Conservation (phyloP, 495 filamentous ascomycete genomes). For the Penicillium mononematosum region DNA sequence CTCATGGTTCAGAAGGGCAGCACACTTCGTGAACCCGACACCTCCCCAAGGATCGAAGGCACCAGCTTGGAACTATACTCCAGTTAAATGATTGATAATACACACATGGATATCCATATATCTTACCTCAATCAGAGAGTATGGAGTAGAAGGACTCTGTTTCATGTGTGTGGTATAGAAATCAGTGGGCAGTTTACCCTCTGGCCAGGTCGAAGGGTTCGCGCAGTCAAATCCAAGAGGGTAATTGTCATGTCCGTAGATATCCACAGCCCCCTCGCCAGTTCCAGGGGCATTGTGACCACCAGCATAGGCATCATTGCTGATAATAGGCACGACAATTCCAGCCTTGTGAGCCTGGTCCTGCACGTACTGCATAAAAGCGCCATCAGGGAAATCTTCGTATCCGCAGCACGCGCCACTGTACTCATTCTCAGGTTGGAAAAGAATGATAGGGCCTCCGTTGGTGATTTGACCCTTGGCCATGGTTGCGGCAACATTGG, state of each 20-base stretch:
- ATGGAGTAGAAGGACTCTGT: slow-evolving; percentile 65
- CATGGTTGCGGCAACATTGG: slow-evolving; percentile 58
- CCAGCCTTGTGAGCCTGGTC: slow-evolving; percentile 66
- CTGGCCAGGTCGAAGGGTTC: slow-evolving; percentile 52
- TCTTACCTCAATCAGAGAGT: slow-evolving; percentile 61
- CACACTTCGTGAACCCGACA: slow-evolving; percentile 62
- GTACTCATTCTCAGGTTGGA: slow-evolving; percentile 82
- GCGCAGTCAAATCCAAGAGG: slow-evolving; percentile 65
- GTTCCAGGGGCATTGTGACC: slow-evolving; percentile 68
- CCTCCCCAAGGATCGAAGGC: slow-evolving; percentile 76
- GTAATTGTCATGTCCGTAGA: slow-evolving; percentile 76
- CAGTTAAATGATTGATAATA: slow-evolving; percentile 14
- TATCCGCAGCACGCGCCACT: slow-evolving; percentile 42
- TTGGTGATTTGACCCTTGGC: slow-evolving; percentile 76
- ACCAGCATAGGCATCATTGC: slow-evolving; percentile 61
- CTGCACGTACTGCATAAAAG: slow-evolving; percentile 69
- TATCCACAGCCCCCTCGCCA: slow-evolving; percentile 64
- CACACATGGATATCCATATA: neutral
- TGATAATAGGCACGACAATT: slow-evolving; percentile 72
- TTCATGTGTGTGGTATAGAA: slow-evolving; percentile 50
- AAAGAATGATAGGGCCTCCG: slow-evolving; percentile 72
- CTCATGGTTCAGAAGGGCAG: slow-evolving; percentile 61
- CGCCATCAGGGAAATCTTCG: slow-evolving; percentile 51
- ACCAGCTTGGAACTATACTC: slow-evolving; percentile 66
- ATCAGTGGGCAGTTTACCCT: slow-evolving; percentile 44